Evolutionary conservation across 1,139 yeast genomes (phyloP), one percentile per base, ranked within the genome.

Genomic region (Meyerozyma guilliermondii): DNA sequence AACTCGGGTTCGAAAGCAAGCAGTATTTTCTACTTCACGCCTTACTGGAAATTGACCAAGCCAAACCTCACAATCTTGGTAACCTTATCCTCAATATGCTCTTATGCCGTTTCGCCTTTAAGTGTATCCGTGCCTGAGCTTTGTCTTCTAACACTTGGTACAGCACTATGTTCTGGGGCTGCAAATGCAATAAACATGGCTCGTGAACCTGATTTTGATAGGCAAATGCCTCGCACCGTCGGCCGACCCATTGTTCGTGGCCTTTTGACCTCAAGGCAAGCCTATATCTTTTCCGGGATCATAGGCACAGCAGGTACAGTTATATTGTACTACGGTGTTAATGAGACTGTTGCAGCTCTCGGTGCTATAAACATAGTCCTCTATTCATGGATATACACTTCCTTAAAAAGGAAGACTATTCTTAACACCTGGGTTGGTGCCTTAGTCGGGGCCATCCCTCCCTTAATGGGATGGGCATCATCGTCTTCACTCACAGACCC

Each of bases 391-490:
- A 65, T 84, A 1, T 92, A 92, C 65, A 92, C 99, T 0, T 85
- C 97, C 0, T 68, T 94, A 58, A 92, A 92, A 58, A 75, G 99
- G 43, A 79, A 74, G 49, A 82, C 88, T 16, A 92, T 92, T 40
- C 60, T 86, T 38, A 92, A 92, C 62, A 92, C 99, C 1, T 92
- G 99, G 99, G 94, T 92, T 1, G 99, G 99, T 18, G 98, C 98
- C 1, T 60, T 94, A 8, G 98, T 94, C 3, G 99, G 99, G 4
- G 98, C 98, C 0, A 86, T 92, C 35, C 98, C 99, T 1, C 99
- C 99, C 27, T 73, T 94, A 42, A 92, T 92, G 99, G 99, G 99
- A 2, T 92, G 98, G 98, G 96, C 96, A 1, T 96, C 97, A 0
- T 86, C 96, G 4, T 80, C 87, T 2, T 80, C 95, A 1, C 66